Evolutionary conservation across 2,329 filamentous ascomycete species (phyloP).

Genomic region (Neofusicoccum parvum): DNA sequence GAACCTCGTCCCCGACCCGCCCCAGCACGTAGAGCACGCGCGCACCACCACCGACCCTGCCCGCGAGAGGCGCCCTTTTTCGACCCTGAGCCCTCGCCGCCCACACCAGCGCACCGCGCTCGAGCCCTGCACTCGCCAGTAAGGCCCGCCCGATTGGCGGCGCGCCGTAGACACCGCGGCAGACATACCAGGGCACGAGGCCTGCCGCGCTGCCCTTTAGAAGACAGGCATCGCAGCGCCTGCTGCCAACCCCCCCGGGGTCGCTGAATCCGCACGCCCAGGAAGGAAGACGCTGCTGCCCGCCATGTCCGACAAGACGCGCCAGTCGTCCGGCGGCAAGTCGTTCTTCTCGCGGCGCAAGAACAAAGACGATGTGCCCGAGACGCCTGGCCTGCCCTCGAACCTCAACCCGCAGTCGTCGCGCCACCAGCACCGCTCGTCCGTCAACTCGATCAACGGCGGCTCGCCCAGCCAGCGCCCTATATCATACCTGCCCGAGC

Average conservation of each 20-base stretch:
- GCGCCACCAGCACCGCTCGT: constrained; percentile 62
- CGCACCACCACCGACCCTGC: background rate
- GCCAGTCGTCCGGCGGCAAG: constrained; percentile 78
- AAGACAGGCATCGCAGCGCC: constrained; percentile 3
- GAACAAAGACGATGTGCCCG: constrained; percentile 68
- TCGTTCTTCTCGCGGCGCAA: constrained; percentile 83
- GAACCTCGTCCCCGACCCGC: background rate
- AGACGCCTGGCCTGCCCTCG: constrained; percentile 62
- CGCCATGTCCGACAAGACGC: constrained; percentile 62
- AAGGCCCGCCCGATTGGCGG: constrained; percentile 11
- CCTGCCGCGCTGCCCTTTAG: constrained; percentile 1
- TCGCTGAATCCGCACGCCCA: background rate
- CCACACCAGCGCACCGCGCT: constrained; percentile 10
- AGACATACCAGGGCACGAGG: background rate
- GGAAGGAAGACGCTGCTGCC: background rate
- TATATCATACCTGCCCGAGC: constrained; percentile 57
- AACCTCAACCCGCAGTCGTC: constrained; percentile 71
- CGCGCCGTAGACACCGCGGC: constrained; percentile 1
- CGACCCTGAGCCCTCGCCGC: constrained; percentile 5
- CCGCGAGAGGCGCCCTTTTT: constrained; percentile 10
- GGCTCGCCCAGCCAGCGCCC: constrained; percentile 45
- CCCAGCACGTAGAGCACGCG: background rate
- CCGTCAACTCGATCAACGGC: constrained; percentile 64
- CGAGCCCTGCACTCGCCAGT: constrained; percentile 9
- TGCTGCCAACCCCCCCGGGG: constrained; percentile 15